Evolutionary conservation across 2,329 filamentous ascomycete genomes (phyloP).

Genomic region (Leptodontidium sp.): DNA sequence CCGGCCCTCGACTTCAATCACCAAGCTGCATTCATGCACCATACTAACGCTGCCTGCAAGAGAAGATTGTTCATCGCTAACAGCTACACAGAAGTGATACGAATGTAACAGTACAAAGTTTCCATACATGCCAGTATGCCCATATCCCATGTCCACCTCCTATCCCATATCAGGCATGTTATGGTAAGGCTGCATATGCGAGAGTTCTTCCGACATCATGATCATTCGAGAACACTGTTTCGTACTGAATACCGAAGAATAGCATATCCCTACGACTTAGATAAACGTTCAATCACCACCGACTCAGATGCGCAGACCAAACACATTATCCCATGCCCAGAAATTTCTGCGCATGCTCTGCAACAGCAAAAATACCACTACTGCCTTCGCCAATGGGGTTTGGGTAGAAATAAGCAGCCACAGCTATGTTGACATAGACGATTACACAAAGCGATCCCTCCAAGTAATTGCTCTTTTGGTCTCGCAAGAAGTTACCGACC

Average conservation of each 20-base stretch:
- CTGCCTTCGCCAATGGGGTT: slow-evolving; percentile 45
- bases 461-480: slow-evolving; percentile 90
- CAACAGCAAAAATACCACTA: neutral
- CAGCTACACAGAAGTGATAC: neutral
- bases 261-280: neutral
- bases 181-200: neutral
- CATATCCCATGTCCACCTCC: neutral
- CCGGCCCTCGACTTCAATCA: too few relatives aligned
- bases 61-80: neutral
- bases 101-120: neutral
- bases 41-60: neutral
- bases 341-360: slow-evolving; percentile 6
- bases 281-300: neutral
- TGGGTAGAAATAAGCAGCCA: slow-evolving; percentile 65
- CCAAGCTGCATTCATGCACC: too few relatives aligned
- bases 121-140: neutral
- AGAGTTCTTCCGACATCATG: neutral
- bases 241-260: neutral
- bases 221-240: neutral
- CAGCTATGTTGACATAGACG: slow-evolving; percentile 67
- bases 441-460: slow-evolving; percentile 84
- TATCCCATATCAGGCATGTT: neutral
- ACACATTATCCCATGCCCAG: neutral
- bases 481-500: slow-evolving; percentile 85
- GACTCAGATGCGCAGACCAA: neutral